Conservation (phyloP, 2,329 filamentous ascomycete genomes). For the Pseudogymnoascus sp. region DNA sequence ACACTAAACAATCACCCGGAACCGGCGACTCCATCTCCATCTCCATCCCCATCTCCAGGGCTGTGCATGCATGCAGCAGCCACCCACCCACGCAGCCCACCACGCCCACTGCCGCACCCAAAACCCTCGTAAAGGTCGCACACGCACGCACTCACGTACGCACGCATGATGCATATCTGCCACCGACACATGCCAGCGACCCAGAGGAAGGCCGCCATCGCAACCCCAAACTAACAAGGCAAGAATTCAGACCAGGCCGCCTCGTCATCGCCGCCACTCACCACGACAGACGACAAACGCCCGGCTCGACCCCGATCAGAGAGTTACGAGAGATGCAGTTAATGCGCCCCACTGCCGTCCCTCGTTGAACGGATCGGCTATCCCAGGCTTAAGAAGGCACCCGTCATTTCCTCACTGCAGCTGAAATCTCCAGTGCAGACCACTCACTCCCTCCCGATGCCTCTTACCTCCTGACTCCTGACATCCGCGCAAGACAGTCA, state of each 20-base stretch:
- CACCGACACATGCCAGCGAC: not conserved
- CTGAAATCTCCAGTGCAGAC: not conserved
- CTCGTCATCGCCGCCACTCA: not conserved
- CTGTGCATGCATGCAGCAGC: not conserved
- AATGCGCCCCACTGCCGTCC: not conserved
- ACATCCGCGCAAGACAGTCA: not conserved
- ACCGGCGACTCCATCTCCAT: not conserved
- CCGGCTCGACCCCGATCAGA: not conserved
- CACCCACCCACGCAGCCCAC: not conserved
- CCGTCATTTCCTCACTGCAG: not conserved
- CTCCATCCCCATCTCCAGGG: not conserved
- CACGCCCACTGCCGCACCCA: not conserved
- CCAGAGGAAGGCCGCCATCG: not conserved
- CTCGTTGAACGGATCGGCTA: not conserved
- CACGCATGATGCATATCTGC: not conserved
- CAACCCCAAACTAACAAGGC: not conserved
- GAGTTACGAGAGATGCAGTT: not conserved
- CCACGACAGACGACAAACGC: not conserved
- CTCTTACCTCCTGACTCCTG: not conserved
- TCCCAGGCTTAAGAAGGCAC: not conserved
- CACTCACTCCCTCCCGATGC: not conserved
- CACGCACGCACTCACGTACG: not conserved
- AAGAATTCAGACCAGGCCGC: not conserved
- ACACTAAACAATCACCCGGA: not conserved
- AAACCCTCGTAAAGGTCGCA: not conserved